These are phyloP conservation scores for Chaetothyriales sp. DNA, from an alignment of 2,329 filamentous ascomycete genomes.

Conservation along the genomic window DNA sequence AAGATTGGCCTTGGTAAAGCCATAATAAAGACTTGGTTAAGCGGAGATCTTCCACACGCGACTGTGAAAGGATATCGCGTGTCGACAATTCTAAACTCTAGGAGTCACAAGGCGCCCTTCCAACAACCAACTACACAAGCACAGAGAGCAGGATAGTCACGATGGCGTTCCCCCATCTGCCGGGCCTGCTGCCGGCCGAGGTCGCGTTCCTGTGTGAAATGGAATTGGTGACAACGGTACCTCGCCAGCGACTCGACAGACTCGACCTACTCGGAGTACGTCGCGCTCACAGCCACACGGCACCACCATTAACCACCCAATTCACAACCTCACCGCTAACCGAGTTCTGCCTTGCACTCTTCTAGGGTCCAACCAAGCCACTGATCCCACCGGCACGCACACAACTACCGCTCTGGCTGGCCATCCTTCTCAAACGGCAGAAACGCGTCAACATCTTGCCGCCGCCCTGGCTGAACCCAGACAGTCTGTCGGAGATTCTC, in stretches of 20 bases:
- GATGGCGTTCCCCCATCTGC: conserved; percentile 50
- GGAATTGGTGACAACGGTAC: conserved; percentile 87
- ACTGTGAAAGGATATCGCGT: no score
- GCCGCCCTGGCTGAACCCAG: conserved; percentile 72
- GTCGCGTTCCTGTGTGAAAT: conserved; percentile 94
- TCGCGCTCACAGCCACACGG: conserved; percentile 23
- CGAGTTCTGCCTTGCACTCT: background rate
- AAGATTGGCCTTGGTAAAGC: no score
- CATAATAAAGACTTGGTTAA: no score
- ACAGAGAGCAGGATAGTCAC: background rate
- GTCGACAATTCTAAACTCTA: no score
- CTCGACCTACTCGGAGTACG: conserved; percentile 75
- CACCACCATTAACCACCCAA: background rate
- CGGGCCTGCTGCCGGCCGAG: conserved; percentile 68
- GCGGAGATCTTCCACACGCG: no score
- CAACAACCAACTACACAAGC: background rate
- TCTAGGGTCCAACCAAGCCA: conserved; percentile 60
- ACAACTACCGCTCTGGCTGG: conserved; percentile 81
- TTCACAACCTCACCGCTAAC: background rate
- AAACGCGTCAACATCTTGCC: conserved; percentile 83
- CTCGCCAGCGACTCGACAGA: conserved; percentile 75
- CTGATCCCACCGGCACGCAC: conserved; percentile 71
- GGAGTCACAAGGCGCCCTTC: background rate
- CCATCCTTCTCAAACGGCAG: conserved; percentile 86
- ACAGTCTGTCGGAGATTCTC: conserved; percentile 64